A percentile compares a stretch with the other conserved stretches of the same genome.
Conservation (phyloP, 225 moss, liverwort and hornwort species). For the Pleurozium schreberi region DNA sequence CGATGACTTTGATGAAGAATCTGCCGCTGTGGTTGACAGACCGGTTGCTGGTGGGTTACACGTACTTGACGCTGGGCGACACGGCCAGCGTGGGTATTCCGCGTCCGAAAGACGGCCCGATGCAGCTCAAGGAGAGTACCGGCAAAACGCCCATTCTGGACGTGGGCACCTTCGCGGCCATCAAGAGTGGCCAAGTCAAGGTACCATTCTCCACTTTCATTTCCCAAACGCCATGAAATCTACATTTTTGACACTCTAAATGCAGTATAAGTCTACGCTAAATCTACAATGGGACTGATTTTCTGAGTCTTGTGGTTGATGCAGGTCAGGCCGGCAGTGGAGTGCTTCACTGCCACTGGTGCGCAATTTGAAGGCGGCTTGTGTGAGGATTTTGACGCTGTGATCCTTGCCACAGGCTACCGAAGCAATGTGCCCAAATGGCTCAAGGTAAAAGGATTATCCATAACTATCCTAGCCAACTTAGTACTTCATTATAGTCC, state of each 20-base stretch:
- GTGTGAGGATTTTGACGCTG: conserved; percentile 35
- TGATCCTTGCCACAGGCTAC: conserved; percentile 81
- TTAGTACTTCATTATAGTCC: background rate
- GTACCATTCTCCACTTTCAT: background rate
- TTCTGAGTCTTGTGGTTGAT: background rate
- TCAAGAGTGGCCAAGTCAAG: conserved; percentile 74
- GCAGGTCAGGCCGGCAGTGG: conserved; percentile 54
- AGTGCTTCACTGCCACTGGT: conserved; percentile 35
- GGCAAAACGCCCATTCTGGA: conserved; percentile 88
- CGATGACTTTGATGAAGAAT: conserved; percentile 53
- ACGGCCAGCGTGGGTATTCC: conserved; percentile 54
- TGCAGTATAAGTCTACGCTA: background rate
- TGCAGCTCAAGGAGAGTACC: conserved; percentile 42
- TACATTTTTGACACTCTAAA: background rate
- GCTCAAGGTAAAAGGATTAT: conserved; percentile 37
- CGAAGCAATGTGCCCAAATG: conserved; percentile 84
- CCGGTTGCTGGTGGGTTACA: conserved; percentile 56
- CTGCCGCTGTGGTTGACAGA: conserved; percentile 79
- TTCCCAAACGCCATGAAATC: background rate
- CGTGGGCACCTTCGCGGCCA: conserved; percentile 74
- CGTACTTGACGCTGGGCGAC: conserved; percentile 51
- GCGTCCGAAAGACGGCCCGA: conserved; percentile 63
- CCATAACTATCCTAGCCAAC: background rate
- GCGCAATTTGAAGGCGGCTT: conserved; percentile 50
- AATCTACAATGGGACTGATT: background rate